A percentile compares a stretch with the other conserved stretches of the same genome.
These are phyloP conservation scores for Extremus antarcticus DNA, from an alignment of 495 filamentous ascomycete species.

Conservation along the genomic window DNA sequence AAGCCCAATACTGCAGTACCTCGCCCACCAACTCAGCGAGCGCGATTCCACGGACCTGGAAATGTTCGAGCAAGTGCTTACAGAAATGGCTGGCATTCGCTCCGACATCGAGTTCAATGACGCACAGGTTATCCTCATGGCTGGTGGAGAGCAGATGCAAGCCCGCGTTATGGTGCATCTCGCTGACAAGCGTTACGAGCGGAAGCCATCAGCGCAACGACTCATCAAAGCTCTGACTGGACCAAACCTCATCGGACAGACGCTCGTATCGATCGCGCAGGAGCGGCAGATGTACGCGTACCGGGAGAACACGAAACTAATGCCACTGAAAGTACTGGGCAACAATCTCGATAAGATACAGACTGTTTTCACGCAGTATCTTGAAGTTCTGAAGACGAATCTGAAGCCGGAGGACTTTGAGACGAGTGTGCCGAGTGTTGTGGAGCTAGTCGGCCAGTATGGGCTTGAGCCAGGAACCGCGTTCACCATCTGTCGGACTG, in stretches of 20 bases:
- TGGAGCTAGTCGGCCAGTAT: slow-evolving; percentile 63
- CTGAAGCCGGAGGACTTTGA: slow-evolving; percentile 70
- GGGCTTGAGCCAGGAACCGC: slow-evolving; percentile 73
- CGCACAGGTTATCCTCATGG: slow-evolving; percentile 70
- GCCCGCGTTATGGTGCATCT: slow-evolving; percentile 66
- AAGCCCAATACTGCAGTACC: slow-evolving; percentile 76
- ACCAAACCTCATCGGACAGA: slow-evolving; percentile 58
- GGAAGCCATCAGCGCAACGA: slow-evolving; percentile 48
- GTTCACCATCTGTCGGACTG: slow-evolving; percentile 73
- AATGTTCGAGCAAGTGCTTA: slow-evolving; percentile 76
- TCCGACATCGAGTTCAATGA: slow-evolving; percentile 79
- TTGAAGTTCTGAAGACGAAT: slow-evolving; percentile 77
- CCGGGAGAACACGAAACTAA: slow-evolving; percentile 50
- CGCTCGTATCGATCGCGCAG: slow-evolving; percentile 82
- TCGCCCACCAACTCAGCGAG: slow-evolving; percentile 65
- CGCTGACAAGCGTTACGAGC: slow-evolving; percentile 66
- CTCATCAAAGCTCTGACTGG: slow-evolving; percentile 69
- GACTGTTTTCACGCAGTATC: slow-evolving; percentile 69
- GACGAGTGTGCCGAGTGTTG: slow-evolving; percentile 62
- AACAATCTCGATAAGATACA: slow-evolving; percentile 86
- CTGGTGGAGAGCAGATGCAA: slow-evolving; percentile 69
- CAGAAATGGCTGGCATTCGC: slow-evolving; percentile 84
- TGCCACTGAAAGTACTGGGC: slow-evolving; percentile 69
- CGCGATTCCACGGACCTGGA: slow-evolving; percentile 80
- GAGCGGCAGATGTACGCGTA: slow-evolving; percentile 73